Evolutionary conservation across 352 stramenopile genomes (phyloP).

Genomic region (Phytophthora tentaculata): DNA sequence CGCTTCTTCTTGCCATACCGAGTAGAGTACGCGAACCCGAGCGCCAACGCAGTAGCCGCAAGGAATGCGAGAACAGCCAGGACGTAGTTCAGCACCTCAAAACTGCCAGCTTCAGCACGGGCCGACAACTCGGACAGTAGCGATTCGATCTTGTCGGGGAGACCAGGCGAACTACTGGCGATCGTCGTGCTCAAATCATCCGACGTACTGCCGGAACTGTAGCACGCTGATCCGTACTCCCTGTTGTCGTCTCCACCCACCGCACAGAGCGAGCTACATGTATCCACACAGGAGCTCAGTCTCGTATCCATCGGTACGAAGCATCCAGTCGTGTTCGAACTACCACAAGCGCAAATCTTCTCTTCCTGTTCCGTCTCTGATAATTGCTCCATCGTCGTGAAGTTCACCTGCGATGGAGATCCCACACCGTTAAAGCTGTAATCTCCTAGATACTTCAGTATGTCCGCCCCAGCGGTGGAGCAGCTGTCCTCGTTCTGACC

Average conservation of each 20-base stretch:
- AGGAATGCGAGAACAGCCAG: slow-evolving; percentile 59
- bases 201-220: slow-evolving; percentile 22
- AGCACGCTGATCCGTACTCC: slow-evolving; percentile 51
- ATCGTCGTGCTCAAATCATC: slow-evolving; percentile 13
- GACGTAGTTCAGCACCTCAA: slow-evolving; percentile 63
- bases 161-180: neutral
- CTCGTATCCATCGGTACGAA: slow-evolving; percentile 55
- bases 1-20: slow-evolving; percentile 43
- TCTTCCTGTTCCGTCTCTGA: slow-evolving; percentile 41
- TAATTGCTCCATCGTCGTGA: slow-evolving; percentile 68
- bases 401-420: slow-evolving; percentile 73
- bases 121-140: slow-evolving; percentile 51
- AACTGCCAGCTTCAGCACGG: slow-evolving; percentile 44
- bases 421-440: slow-evolving; percentile 76
- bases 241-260: slow-evolving; percentile 45
- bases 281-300: slow-evolving; percentile 58
- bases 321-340: slow-evolving; percentile 43
- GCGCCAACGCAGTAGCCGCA: slow-evolving; percentile 40
- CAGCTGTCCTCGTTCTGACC: slow-evolving; percentile 52
- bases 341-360: slow-evolving; percentile 58
- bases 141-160: slow-evolving; percentile 39
- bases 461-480: slow-evolving; percentile 52
- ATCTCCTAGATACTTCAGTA: slow-evolving; percentile 63
- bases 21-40: slow-evolving; percentile 52
- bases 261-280: slow-evolving; percentile 66